Conservation (phyloP, 2,329 filamentous ascomycete species). For the Trichocomaceae sp. region DNA sequence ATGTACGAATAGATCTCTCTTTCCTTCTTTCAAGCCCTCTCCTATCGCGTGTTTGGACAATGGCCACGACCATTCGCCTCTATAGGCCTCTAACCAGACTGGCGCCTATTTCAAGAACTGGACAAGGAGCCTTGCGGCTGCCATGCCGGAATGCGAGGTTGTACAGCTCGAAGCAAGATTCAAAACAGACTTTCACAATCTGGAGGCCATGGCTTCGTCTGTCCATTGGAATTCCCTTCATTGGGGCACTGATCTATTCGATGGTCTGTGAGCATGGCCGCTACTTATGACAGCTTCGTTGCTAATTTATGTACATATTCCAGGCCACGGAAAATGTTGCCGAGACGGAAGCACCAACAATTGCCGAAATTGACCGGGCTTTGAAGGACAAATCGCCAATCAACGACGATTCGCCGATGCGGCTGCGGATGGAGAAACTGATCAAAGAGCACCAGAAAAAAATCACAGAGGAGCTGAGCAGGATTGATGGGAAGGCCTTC, state of each 20-base stretch:
- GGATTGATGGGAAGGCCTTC: constrained; percentile 78
- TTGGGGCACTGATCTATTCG: constrained; percentile 45
- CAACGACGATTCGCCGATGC: constrained; percentile 79
- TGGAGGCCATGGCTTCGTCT: constrained; percentile 44
- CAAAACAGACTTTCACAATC: constrained; percentile 29
- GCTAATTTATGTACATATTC: neutral
- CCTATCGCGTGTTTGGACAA: neutral
- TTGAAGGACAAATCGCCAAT: constrained; percentile 73
- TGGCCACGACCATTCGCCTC: constrained; percentile 5
- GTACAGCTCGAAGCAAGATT: constrained; percentile 8
- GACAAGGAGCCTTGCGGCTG: constrained; percentile 12
- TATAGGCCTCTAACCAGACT: constrained; percentile 2
- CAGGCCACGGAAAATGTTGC: constrained; percentile 34
- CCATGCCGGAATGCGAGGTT: constrained; percentile 22
- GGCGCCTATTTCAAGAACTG: neutral
- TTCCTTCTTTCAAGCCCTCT: neutral
- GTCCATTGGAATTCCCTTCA: constrained; percentile 44
- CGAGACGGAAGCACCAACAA: constrained; percentile 48
- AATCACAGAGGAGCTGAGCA: constrained; percentile 76
- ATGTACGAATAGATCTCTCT: neutral
- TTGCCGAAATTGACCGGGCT: constrained; percentile 78
- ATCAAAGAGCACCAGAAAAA: constrained; percentile 87
- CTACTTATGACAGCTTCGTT: neutral
- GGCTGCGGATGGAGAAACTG: constrained; percentile 92
- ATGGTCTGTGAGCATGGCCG: constrained; percentile 37